phyloP scores from a whole-genome alignment of 768 basidiomycete genomes.

The Tylopilus sp. region DNA sequence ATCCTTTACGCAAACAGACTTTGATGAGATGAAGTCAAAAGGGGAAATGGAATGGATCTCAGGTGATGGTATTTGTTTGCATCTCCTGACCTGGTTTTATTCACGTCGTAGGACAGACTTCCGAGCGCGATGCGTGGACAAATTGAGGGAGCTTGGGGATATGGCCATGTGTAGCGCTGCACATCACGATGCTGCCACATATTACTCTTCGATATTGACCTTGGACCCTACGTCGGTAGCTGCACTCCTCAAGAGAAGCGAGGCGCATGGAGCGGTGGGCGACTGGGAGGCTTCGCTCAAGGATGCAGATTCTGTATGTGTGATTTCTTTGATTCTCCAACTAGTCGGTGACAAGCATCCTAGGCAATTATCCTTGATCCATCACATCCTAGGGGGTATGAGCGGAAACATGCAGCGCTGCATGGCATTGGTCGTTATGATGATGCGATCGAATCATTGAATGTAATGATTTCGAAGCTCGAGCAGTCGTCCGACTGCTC shows the following conservation, averaged over 20 bases:
- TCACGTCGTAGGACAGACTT: conserved; percentile 5
- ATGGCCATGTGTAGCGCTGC: conserved; percentile 1
- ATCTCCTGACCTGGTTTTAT: not conserved
- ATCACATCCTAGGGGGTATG: conserved; percentile 3
- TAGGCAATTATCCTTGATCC: conserved; percentile 16
- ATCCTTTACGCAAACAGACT: conserved; percentile 1
- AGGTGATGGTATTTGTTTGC: not conserved
- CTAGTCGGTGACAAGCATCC: not conserved
- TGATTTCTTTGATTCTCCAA: not conserved
- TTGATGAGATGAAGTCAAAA: not conserved
- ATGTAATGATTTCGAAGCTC: conserved; percentile 4
- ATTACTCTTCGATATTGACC: conserved; percentile 7
- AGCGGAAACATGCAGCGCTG: conserved; percentile 12
- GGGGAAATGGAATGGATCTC: conserved; percentile 5
- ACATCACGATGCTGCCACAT: conserved; percentile 3
- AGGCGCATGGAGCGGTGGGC: not conserved
- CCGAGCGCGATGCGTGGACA: conserved; percentile 3
- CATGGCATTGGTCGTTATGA: conserved; percentile 12
- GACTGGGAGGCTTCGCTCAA: conserved; percentile 3
- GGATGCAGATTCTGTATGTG: conserved; percentile 12
- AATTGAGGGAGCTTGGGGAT: conserved; percentile 9
- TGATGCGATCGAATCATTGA: conserved; percentile 14
- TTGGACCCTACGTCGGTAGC: conserved; percentile 1
- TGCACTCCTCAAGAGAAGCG: conserved; percentile 13
- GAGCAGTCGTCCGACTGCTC: not conserved